Base-by-base conservation (phyloP, 208 protist species). In the Trypanosomatidae sp. region DNA sequence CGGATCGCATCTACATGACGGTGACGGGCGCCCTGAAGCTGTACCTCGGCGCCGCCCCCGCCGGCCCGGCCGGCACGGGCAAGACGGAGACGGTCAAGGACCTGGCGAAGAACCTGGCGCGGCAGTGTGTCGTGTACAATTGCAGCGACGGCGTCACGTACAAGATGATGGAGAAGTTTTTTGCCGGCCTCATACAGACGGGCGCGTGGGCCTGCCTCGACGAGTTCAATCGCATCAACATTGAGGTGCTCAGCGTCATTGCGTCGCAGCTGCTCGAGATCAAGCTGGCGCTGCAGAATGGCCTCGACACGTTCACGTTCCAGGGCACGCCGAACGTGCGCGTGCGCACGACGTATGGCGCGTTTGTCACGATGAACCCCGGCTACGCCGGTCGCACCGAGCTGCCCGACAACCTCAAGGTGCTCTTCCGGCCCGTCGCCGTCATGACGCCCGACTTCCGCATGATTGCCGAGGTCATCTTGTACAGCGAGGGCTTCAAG, bases 301-400 rank as follows among this genome's bases (percentile, higher is more conserved):
- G 68, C 16, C 58, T 70, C 48, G 84, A 92, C 43, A 80, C 55
- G 1, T 88, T 90, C 48, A 85, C 69, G n/a, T 98, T 99, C 64
- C 77, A 96, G 55, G 96, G 97, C 52, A 96, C 94, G 0, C 84
- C 84, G 8, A 67, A 88, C 55, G 96, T 99, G 26, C 63, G 76
- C 15, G 81, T 99, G 38, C 89, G 93, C 1, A 50, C 61, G 5
- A 97, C 87, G 18, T 98, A 92, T 61, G 96, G 93, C 53, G 90
- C 94, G 24, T 99, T 99, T 69, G 94, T 99, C 61, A 99, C 97
- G 6, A 99, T 99, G 97, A 99, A 99, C 62, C 97, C 97, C 7
- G 97, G 97, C 41, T 99, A 99, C 75, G 96, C 97, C 19, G 97
- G 97, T 2, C 87, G 97, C 42, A 98, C 96, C 6, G 96, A 99